A percentile compares a stretch with the other conserved stretches of the same genome.
Conservation (phyloP, 164 flowering plant genomes). For the Houttuynia cordata region DNA sequence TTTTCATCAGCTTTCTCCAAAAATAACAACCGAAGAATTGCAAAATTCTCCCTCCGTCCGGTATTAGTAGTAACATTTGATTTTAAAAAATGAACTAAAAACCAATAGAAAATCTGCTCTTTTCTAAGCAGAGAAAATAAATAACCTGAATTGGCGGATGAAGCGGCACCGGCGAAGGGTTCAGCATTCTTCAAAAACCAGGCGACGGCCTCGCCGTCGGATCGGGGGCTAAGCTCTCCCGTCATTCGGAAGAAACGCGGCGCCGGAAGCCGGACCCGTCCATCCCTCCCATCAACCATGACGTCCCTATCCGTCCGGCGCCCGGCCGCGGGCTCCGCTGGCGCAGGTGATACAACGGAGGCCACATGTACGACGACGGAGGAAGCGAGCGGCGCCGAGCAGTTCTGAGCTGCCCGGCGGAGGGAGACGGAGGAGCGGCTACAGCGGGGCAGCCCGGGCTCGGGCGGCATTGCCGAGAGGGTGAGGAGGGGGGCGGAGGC, state of each 20-base stretch:
- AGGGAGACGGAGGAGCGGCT: background rate
- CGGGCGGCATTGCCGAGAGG: background rate
- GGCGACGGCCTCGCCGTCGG: background rate
- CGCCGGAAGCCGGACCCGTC: background rate
- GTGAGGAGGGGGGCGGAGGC: background rate
- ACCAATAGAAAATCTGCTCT: too few relatives aligned
- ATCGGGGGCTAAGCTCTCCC: background rate
- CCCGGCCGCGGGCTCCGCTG: background rate
- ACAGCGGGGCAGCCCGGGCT: background rate
- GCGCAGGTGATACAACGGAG: background rate
- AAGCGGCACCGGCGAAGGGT: background rate
- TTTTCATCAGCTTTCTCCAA: too few relatives aligned
- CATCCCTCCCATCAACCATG: background rate
- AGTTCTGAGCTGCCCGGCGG: background rate
- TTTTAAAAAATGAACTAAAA: too few relatives aligned
- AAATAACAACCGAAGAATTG: too few relatives aligned
- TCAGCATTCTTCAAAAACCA: background rate
- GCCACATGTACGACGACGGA: background rate
- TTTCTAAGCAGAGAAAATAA: too few relatives aligned
- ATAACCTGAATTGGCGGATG: background rate
- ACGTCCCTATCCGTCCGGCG: background rate
- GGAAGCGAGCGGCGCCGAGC: background rate
- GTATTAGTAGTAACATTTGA: too few relatives aligned
- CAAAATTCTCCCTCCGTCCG: too few relatives aligned
- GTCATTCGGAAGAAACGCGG: background rate